Evolutionary conservation across 2,329 filamentous ascomycete species (phyloP), one percentile per base, ranked within the genome.

Genomic region (Fusarium solani-melongenae): DNA sequence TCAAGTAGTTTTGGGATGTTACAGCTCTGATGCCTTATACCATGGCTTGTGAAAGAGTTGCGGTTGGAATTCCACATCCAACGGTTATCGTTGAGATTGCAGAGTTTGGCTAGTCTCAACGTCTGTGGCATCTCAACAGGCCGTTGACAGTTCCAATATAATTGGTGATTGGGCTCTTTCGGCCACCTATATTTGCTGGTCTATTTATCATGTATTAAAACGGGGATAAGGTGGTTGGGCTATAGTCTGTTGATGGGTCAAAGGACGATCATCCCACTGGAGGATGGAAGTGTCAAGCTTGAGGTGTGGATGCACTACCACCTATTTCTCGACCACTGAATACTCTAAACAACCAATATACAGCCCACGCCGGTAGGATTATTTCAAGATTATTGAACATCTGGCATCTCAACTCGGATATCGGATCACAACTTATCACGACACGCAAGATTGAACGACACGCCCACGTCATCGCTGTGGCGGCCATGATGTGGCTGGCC

Each of bases 391-490:
- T 31, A 51, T 51, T 51, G 10, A 20, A 31, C 46, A 51, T 24
- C 36, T 66, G 38, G 6, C 34, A n/a, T 29, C 29, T 31, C 57
- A 60, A 60, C 57, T 44, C 57, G 57, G 57, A 39, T 24, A 15
- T 49, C 39, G 58, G 29, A 61, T 61, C 58, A 22, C 58, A 39
- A 34, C 20, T 29, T 20, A 27, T 14, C 29, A 31, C 51, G n/a
- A 56, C 29, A 22, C 33, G 49, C 57, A 69, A 39, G n/a, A 14
- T 31, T 29, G 27, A 31, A 51, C 46, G 46, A 51, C 46, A 69
- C 36, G 73, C 76, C 59, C 75, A 77, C 76, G 76, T 78, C 76
- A 78, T 78, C 72, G 68, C 41, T 72, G 73, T 72, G 76, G 74
- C 74, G 57, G 61, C 27, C 27, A 22, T 63, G 17, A 62, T 58